These are phyloP conservation scores for Exophiala oligosperma DNA, from an alignment of 2,329 filamentous ascomycete genomes.

Conservation along the genomic window DNA sequence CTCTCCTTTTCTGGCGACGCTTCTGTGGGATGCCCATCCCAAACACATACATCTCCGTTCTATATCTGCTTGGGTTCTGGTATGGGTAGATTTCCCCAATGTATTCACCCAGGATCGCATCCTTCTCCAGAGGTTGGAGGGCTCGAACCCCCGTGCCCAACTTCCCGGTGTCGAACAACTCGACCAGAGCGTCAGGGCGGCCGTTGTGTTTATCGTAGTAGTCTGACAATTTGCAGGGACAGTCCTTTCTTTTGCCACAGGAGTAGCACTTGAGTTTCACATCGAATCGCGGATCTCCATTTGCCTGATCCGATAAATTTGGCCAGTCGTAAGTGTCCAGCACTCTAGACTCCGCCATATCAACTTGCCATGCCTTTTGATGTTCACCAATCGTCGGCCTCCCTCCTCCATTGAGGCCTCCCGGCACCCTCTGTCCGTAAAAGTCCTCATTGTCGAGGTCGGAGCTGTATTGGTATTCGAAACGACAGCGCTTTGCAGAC, in stretches of 20 bases:
- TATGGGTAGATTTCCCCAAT: constrained; percentile 25
- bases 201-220: constrained; percentile 3
- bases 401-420: not conserved
- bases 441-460: constrained; percentile 2
- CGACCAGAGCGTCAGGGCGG: constrained; percentile 6
- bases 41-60: constrained; percentile 1
- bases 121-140: constrained; percentile 15
- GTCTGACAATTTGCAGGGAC: constrained; percentile 16
- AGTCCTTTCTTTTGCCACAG: constrained; percentile 6
- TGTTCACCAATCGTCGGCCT: not conserved
- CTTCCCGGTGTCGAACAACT: constrained; percentile 12
- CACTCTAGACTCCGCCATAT: constrained; percentile 8
- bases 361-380: constrained; percentile 3
- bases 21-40: not conserved
- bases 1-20: not conserved
- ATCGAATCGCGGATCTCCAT: constrained; percentile 6
- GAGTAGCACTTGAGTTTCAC: not conserved
- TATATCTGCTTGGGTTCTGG: not conserved
- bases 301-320: not conserved
- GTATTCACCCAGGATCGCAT: constrained; percentile 20
- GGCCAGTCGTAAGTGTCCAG: constrained; percentile 10
- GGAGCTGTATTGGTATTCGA: constrained; percentile 11
- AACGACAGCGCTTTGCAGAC: not conserved
- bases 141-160: constrained; percentile 22
- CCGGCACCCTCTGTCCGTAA: not conserved